Evolutionary conservation across 75 land plant species (phyloP), one percentile per base, ranked within the genome.

Genomic region (Larix kaempferi): DNA sequence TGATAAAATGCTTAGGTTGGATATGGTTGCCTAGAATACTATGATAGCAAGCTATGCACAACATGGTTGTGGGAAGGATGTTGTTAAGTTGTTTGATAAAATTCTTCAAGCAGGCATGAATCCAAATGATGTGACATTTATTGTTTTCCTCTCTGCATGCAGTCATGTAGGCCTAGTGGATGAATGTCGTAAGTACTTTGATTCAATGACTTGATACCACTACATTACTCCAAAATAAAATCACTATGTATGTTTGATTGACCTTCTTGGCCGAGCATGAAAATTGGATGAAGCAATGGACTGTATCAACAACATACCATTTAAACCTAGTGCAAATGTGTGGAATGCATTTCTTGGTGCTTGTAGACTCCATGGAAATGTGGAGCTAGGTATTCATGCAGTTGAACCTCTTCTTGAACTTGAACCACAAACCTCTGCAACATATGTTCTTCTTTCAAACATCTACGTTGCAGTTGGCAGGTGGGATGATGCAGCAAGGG

Each of bases 221-320:
- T 77, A 84, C 16, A 71, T 88, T 23, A 25, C 76, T 5, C 78
- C 83, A 16, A 75, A 75, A n/a, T 71, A 80, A 41, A 86, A 91
- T 79, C 92, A 91, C 74, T 88, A 81, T 77, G 92, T 82, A 22
- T 91, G 90, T 81, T 82, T 88, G 13, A 80, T 91, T 59, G 89
- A 89, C 79, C 88, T 91, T 39, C 80, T 91, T 59, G 93, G 90
- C 63, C 74, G 93, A 23, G 61, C 88, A 39, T 88, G 90, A 22
- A 79, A 76, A 67, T 69, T 91, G 23, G 17, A 14, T 19, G 88
- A 91, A 35, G 93, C 91, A 4, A 84, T 80, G 59, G 57, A 61
- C 15, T 88, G 86, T 72, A 88, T 90, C 19, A 73, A 86, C 39
- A 74, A 83, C 19, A 85, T 90, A 84, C 82, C 82, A 2, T 78